Percentiles rank a stretch among this genome's conserved stretches.
These are phyloP conservation scores for Talaromyces nanjingensis DNA, from an alignment of 495 filamentous ascomycete species.

Conservation along the genomic window DNA sequence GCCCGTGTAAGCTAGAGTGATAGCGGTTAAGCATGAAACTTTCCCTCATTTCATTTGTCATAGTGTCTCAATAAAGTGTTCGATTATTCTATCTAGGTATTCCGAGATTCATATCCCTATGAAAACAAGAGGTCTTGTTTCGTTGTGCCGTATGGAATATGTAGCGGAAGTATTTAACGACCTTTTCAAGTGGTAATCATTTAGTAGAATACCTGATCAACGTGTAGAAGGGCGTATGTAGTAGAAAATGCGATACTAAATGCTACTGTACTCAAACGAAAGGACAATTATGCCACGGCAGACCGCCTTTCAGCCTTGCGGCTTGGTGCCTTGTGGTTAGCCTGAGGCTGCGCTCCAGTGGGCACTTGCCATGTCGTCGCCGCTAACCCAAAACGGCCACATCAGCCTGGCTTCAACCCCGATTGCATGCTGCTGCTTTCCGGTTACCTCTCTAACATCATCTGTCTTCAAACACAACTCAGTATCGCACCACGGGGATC, in stretches of 20 bases:
- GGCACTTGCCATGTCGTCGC: conserved; percentile 4
- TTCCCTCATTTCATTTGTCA: conserved; percentile 7
- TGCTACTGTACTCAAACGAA: neutral
- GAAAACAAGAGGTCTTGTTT: neutral
- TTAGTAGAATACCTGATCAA: neutral
- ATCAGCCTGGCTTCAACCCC: conserved; percentile 10
- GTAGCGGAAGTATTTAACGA: neutral
- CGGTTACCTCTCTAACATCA: conserved; percentile 21
- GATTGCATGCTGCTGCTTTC: conserved; percentile 7
- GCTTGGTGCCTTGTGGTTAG: neutral
- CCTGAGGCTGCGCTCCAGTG: conserved; percentile 2
- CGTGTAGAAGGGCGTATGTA: neutral
- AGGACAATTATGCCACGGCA: neutral
- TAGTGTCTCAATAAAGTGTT: conserved; percentile 2
- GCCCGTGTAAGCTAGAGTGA: conserved; percentile 4
- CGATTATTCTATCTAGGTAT: neutral
- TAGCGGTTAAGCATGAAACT: neutral
- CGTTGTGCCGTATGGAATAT: neutral
- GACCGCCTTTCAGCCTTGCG: conserved; percentile 10
- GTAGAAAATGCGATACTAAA: neutral
- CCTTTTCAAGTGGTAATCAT: neutral
- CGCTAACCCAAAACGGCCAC: conserved; percentile 13
- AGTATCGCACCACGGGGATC: conserved; percentile 10
- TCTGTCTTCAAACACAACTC: conserved; percentile 11
- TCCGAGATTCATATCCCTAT: neutral